Base-by-base conservation (phyloP, 2,329 filamentous ascomycete species). In the Pochonia chlamydosporia region DNA sequence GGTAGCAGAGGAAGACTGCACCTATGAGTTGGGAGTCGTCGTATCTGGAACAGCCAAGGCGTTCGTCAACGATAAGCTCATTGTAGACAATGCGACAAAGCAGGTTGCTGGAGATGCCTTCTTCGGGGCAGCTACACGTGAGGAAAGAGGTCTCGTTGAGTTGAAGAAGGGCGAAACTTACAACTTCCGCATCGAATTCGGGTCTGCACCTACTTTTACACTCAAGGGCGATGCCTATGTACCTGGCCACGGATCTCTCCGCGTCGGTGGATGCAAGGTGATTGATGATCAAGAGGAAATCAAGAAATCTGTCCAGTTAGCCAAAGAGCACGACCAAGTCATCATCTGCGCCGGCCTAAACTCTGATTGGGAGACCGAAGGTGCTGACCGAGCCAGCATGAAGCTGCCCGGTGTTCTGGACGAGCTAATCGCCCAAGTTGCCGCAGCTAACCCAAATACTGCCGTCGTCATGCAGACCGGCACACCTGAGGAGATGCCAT, bases 281-380 rank as follows among this genome's bases (percentile, higher is more conserved):
- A 75, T 83, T 40, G 73, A 81, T 54, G 66, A 74, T 31, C 66
- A 78, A 47, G 72, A 75, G 14, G 79, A 84, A 58, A 81, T 90
- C 47, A 67, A 76, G 43, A 74, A 82, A 50, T 87, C 88, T 1
- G 84, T 85, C 1, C 72, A 76, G 24, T 71, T 86, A 6, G 89
- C 89, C 25, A 77, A 75, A 59, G 74, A 78, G 36, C 83, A 84
- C 2, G 87, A 92, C 48, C 85, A 91, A 59, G 88, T 91, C 41
- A 76, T 93, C 51, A 72, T 93, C 46, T 87, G 87, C 59, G 84
- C 83, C 2, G 89, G 89, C 2, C 75, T 93, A 41, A 91, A 90
- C 58, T 78, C 78, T 31, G 87, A 92, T 59, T 92, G 87, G 85
- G 88, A 92, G 63, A 84, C 83, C 0, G 87, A 91, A 67, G 86